phyloP scores from a whole-genome alignment of 1,284 basidiomycete species.

The Boletus smithii region DNA sequence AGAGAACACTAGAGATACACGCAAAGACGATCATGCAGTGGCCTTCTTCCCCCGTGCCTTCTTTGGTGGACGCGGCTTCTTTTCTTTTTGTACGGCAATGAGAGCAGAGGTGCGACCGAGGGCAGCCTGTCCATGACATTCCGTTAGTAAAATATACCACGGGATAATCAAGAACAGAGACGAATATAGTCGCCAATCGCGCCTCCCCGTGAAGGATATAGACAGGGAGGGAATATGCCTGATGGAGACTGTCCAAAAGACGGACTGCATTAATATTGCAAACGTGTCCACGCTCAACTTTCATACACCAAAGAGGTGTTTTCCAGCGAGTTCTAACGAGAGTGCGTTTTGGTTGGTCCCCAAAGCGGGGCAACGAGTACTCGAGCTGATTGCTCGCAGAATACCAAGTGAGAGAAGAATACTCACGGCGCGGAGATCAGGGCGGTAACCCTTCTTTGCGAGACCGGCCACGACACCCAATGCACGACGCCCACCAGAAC shows the following conservation, averaged over 20 bases:
- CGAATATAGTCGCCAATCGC: constrained; percentile 26
- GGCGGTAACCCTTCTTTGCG: constrained; percentile 75
- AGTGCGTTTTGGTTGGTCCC: constrained; percentile 47
- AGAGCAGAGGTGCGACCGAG: constrained; percentile 81
- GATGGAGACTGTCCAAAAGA: constrained; percentile 25
- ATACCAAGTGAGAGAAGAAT: constrained; percentile 7
- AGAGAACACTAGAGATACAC: constrained; percentile 25
- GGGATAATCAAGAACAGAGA: constrained; percentile 15
- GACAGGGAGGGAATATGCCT: constrained; percentile 18
- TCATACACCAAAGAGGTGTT: constrained; percentile 54
- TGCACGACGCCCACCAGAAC: constrained; percentile 73
- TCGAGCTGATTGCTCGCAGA: neutral
- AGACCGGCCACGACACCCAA: constrained; percentile 66
- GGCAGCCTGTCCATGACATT: constrained; percentile 52
- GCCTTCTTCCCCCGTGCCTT: constrained; percentile 78
- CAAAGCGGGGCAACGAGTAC: constrained; percentile 1
- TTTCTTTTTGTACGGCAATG: constrained; percentile 65
- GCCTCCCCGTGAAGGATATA: constrained; percentile 14
- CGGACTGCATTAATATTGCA: constrained; percentile 58
- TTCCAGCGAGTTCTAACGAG: constrained; percentile 79
- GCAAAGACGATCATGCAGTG: constrained; percentile 20
- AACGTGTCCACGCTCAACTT: constrained; percentile 84
- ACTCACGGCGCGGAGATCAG: constrained; percentile 80
- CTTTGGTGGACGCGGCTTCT: constrained; percentile 67
- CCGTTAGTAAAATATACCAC: constrained; percentile 19